These are phyloP conservation scores for Candida manassasensis DNA, from an alignment of 805 yeast genomes.

Conservation along the genomic window DNA sequence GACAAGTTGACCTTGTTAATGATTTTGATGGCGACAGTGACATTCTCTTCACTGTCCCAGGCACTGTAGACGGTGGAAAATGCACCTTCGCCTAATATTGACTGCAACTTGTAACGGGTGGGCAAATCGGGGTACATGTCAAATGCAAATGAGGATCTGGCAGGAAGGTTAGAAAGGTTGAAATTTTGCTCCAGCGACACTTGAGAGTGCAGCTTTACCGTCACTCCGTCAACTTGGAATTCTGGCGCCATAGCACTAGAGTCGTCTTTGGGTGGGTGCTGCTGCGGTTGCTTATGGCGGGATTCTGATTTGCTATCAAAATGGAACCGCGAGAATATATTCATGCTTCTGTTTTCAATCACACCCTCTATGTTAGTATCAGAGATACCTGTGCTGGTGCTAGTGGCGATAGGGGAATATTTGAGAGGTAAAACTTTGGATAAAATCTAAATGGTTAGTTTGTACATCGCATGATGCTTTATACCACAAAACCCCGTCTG, in stretches of 20 bases:
- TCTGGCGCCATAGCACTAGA: no score
- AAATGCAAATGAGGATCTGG: slow-evolving; percentile 1
- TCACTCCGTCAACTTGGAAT: no score
- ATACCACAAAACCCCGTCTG: no score
- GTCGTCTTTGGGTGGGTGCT: no score
- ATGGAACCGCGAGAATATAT: background rate
- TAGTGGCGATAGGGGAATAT: no score
- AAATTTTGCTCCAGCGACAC: no score
- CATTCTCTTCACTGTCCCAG: slow-evolving; percentile 28
- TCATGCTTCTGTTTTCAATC: background rate
- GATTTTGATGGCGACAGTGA: slow-evolving; percentile 67
- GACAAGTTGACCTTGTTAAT: slow-evolving; percentile 59
- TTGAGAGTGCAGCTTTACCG: no score
- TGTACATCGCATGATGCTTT: background rate
- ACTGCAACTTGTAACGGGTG: slow-evolving; percentile 24
- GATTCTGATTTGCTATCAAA: no score
- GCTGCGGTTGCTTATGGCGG: no score
- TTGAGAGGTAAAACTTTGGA: background rate
- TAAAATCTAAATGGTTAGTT: slow-evolving; percentile 1
- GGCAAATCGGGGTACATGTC: slow-evolving; percentile 25
- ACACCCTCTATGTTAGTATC: background rate
- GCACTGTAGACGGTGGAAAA: slow-evolving; percentile 84
- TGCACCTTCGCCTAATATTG: slow-evolving; percentile 75
- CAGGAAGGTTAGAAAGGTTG: background rate
- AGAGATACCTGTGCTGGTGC: background rate